Evolutionary conservation across 2,329 filamentous ascomycete species (phyloP), one percentile per base, ranked within the genome.

Genomic region (Clarireedia homoeocarpa): DNA sequence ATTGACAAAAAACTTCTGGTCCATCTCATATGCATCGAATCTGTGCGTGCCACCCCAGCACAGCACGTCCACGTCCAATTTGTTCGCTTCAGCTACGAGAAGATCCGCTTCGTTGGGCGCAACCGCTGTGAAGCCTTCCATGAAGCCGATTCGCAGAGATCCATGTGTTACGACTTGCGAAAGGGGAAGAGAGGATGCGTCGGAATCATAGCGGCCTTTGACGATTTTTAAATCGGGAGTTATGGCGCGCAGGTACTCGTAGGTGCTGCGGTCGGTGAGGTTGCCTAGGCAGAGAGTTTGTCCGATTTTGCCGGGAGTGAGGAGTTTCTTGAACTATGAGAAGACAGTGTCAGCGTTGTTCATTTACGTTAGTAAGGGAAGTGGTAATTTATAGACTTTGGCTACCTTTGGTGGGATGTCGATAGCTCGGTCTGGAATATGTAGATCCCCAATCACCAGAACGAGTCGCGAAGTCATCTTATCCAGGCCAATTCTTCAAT

Each of bases 371-470:
- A 47, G 53, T 40, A 50, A 49, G 53, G 24, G 23, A 27, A 39
- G 15, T 5, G 9, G 46, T 44, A 27, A 7, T 36, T 15, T 39
- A 9, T 51, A 20, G 10, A 48, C 50, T 51, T 52, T 26, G 30
- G 62, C 63, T 78, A 91, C 90, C 84, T 95, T 95, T 72, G 86
- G 80, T 58, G 91, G 91, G 67, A 96, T 91, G 72, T 95, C 91
- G 62, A 94, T 84, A 66, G 90, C 91, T 71, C 91, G 81, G 73
- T 96, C 91, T 66, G 91, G 91, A 74, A 96, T 95, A 76, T 95
- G 91, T 54, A 96, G 83, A 76, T 96, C 91, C 71, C 90, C 90
- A 65, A 96, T 89, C 69, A 94, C 89, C 70, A 96, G 82, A 70
- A 95, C 91, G 64, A 96, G 80, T 74, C 92, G 89, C 62, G 90